phyloP scores from a whole-genome alignment of 371 early-diverging fungal genomes.

The Mucor mucedo region DNA sequence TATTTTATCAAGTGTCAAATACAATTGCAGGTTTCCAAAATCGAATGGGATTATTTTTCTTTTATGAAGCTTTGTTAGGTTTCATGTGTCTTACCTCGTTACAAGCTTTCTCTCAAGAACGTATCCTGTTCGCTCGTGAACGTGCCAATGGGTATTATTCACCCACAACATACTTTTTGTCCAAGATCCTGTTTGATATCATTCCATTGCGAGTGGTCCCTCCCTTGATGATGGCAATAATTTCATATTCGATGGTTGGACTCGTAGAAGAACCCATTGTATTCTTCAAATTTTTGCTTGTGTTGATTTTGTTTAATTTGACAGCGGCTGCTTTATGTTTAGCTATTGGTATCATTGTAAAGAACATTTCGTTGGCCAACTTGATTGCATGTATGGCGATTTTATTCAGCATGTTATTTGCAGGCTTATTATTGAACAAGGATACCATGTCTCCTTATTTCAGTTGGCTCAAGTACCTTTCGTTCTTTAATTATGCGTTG shows the following conservation, averaged over 20 bases:
- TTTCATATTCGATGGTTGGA: constrained; percentile 90
- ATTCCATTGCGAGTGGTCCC: constrained; percentile 89
- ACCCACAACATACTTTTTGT: constrained; percentile 74
- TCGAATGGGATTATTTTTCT: constrained; percentile 85
- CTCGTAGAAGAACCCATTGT: constrained; percentile 67
- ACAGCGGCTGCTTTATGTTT: constrained; percentile 84
- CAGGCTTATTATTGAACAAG: constrained; percentile 88
- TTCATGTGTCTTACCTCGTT: constrained; percentile 80
- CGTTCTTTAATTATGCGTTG: constrained; percentile 88
- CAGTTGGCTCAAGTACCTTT: constrained; percentile 79
- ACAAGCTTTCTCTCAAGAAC: constrained; percentile 74
- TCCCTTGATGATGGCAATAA: constrained; percentile 83
- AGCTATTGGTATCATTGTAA: constrained; percentile 76
- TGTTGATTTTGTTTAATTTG: constrained; percentile 85
- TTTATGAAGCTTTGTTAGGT: constrained; percentile 81
- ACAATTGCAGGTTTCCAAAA: constrained; percentile 89
- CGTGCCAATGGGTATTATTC: constrained; percentile 87
- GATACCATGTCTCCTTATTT: constrained; percentile 80
- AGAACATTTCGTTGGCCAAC: constrained; percentile 81
- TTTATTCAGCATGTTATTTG: constrained; percentile 91
- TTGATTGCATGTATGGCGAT: constrained; percentile 80
- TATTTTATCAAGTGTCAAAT: constrained; percentile 82
- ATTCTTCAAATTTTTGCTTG: constrained; percentile 84
- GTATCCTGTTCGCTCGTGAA: constrained; percentile 82
- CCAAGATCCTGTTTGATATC: constrained; percentile 83